Base-by-base conservation (phyloP, 2,329 filamentous ascomycete genomes). In the Ilyonectria destructans region DNA sequence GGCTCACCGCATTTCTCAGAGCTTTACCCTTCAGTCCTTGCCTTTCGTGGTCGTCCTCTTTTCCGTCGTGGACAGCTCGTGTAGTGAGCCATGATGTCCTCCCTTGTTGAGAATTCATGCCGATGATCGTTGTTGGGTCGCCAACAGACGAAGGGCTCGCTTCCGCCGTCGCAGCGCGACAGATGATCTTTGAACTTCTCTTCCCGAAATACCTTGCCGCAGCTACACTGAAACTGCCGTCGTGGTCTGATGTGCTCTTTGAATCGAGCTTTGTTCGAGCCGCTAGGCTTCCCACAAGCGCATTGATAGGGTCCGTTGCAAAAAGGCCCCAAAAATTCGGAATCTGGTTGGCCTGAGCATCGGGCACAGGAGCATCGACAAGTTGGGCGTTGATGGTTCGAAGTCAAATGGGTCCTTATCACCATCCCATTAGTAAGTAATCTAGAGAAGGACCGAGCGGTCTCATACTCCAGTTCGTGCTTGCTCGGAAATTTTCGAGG, bases 151-250 rank as follows among this genome's bases (percentile, higher is more conserved):
- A 45, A 62, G 2, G 13, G 49, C 23, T 46, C 2, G n/a, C 10
- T 13, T 3, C 58, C 58, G 21, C 26, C 37, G 3, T 6, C n/a
- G 19, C 58, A 62, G 17, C n/a, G 33, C 8, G 35, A 26, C 1
- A 54, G 9, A 54, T 62, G 58, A 3, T 9, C 13, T 15, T 62
- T 29, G 13, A 46, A 62, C 9, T 46, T 45, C 2, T 40, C 48
- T 19, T 62, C 49, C 33, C 12, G 37, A 13, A 54, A 15, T 8
- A 23, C n/a, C 58, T 62, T 62, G 8, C 58, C 58, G 23, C 58
- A 62, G 37, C 49, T 31, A 23, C 58, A 54, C 43, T 55, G 35
- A 6, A 62, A 45, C 7, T 13, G 26, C 26, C 37, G 58, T 17
- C 58, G 33, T 8, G 23, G 23, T n/a, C 58, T 51, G 26, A 62